A percentile compares a stretch with the other conserved stretches of the same genome.
Evolutionary conservation across 1,284 basidiomycete species (phyloP).

Genomic region (Afroboletus lepidellus): DNA sequence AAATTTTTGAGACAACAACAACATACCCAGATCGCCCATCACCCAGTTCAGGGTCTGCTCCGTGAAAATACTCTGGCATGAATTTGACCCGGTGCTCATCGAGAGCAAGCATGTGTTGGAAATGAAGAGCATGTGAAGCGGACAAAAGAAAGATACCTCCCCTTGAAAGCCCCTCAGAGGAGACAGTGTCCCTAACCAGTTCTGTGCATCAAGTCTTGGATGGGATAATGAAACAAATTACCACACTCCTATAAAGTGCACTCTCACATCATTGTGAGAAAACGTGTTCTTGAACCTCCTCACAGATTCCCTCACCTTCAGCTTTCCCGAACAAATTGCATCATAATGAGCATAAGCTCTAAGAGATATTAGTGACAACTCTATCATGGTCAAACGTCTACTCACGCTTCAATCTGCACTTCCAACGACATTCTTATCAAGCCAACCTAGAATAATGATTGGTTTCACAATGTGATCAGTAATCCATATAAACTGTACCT

Average conservation of each 20-base stretch:
- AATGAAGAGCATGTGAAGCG: constrained; percentile 4
- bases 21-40: no score
- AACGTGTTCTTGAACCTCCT: constrained; percentile 4
- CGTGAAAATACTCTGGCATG: constrained; percentile 10
- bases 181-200: constrained; percentile 14
- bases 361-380: no score
- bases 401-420: constrained; percentile 21
- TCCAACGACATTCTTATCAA: constrained; percentile 29
- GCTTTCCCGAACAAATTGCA: not conserved
- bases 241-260: constrained; percentile 11
- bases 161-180: constrained; percentile 4
- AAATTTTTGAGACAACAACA: no score
- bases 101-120: constrained; percentile 7
- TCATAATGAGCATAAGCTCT: not conserved
- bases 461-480: not conserved
- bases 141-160: constrained; percentile 2
- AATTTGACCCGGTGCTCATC: constrained; percentile 8
- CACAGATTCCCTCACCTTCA: no score
- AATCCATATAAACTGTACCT: not conserved
- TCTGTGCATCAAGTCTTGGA: no score
- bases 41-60: no score
- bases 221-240: not conserved
- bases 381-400: not conserved
- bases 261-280: constrained; percentile 3
- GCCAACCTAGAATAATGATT: constrained; percentile 34